These are phyloP conservation scores for Nematocida parisii DNA, from an alignment of 371 early-diverging fungal genomes.

Conservation along the genomic window DNA sequence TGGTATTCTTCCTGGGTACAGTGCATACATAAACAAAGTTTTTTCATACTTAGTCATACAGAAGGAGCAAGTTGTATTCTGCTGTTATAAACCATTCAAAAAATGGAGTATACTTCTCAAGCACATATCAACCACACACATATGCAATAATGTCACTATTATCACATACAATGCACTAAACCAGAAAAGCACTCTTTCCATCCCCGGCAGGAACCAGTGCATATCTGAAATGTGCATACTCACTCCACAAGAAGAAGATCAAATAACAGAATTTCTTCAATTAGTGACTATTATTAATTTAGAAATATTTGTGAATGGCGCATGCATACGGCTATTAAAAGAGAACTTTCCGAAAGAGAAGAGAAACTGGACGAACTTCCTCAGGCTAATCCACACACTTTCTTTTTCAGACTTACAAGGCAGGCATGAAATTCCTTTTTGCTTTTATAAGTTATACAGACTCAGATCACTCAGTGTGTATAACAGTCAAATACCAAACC, in stretches of 20 bases:
- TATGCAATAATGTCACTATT: neutral
- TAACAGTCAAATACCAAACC: slow-evolving; percentile 12
- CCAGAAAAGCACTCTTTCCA: neutral
- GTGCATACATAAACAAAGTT: neutral
- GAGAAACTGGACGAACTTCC: neutral
- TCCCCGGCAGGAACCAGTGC: neutral
- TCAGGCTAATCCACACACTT: neutral
- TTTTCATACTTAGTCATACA: neutral
- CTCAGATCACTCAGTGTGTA: slow-evolving; percentile 16
- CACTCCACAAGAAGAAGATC: neutral
- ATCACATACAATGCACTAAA: neutral
- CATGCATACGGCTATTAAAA: neutral
- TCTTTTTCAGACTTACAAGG: neutral
- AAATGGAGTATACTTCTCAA: neutral
- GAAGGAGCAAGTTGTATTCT: neutral
- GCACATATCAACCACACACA: neutral
- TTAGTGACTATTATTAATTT: neutral
- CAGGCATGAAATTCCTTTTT: neutral
- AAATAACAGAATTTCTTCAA: neutral
- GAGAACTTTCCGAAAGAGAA: neutral
- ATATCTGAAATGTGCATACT: neutral
- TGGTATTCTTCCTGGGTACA: neutral
- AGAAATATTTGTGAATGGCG: neutral
- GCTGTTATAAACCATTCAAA: neutral
- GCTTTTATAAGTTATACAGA: slow-evolving; percentile 46